A percentile compares a stretch with the other conserved stretches of the same genome.
phyloP scores from a whole-genome alignment of 2,329 filamentous ascomycete genomes.

The Penicillium vulpinum region DNA sequence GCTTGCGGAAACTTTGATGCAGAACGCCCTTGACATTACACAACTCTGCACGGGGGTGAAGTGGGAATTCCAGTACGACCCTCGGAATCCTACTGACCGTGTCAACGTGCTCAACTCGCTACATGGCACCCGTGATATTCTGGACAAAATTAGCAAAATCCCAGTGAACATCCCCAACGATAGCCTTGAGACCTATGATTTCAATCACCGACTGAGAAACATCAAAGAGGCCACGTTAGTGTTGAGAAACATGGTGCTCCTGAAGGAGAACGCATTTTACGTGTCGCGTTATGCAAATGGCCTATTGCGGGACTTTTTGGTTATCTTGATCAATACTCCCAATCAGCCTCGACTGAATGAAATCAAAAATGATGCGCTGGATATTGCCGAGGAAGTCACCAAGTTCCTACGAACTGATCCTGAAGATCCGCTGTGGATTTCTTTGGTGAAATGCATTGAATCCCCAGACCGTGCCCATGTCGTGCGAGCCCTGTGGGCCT shows the following conservation, averaged over 20 bases:
- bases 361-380: constrained; percentile 84
- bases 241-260: constrained; percentile 92
- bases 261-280: constrained; percentile 83
- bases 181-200: constrained; percentile 68
- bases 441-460: constrained; percentile 58
- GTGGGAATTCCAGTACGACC: constrained; percentile 75
- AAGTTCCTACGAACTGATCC: constrained; percentile 72
- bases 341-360: constrained; percentile 70
- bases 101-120: constrained; percentile 64
- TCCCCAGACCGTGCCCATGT: constrained; percentile 79
- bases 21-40: constrained; percentile 78
- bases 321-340: constrained; percentile 78
- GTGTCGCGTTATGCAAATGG: constrained; percentile 66
- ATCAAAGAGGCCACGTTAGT: constrained; percentile 86
- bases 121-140: constrained; percentile 67
- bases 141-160: constrained; percentile 69
- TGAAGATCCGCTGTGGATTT: constrained; percentile 75
- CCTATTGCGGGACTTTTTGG: constrained; percentile 76
- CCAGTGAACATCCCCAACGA: constrained; percentile 62
- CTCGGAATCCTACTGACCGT: constrained; percentile 51
- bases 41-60: constrained; percentile 77
- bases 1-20: constrained; percentile 81
- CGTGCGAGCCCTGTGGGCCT: constrained; percentile 73
- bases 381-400: constrained; percentile 88
- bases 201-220: constrained; percentile 69